Base-by-base conservation (phyloP, 1,284 basidiomycete species). In the Cutaneotrichosporon cutaneum region DNA sequence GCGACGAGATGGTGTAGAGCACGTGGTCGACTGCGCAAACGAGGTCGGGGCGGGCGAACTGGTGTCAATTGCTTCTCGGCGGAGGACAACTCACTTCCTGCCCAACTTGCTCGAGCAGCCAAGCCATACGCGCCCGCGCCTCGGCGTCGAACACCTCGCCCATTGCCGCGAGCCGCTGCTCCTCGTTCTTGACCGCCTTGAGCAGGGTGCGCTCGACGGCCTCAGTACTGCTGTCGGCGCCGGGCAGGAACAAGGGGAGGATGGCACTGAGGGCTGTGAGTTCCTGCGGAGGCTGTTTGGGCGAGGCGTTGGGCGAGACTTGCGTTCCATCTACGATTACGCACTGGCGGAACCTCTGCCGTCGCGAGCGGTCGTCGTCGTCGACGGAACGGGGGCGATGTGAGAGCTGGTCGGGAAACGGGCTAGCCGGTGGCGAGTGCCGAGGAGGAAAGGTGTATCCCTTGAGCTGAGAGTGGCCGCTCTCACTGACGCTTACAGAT, bases 291-390 rank as follows among this genome's bases (percentile, higher is more conserved):
- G 3, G 1, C 33, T 11, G 30, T 32, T 21, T 16, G 13, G 35
- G 30, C 8, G 39, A 47, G 24, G 54, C 7, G 5, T n/a, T 26
- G 2, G 66, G 66, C 27, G 42, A 47, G 35, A 59, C 47, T 13
- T 44, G 63, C 21, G 48, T 54, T 13, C 67, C 67, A 47, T 68
- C 64, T 22, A 68, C 59, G 42, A 68, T 68, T 14, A 65, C 62
- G 51, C 45, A 59, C 51, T 60, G 56, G 11, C 65, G 62, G 53
- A 53, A 59, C 59, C 42, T 51, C 24, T 60, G 54, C 0, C 67
- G 53, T 6, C 60, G 58, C 7, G 47, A 56, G 18, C 54, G 54
- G 14, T 50, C 39, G 1, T 30, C 50, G 2, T 33, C 51, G 16
- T 54, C 51, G 16, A 36, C 18, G 16, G 26, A 14, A 6, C 10